These are phyloP conservation scores for Triglochin maritima DNA, from an alignment of 106 monocot species.

Conservation along the genomic window DNA sequence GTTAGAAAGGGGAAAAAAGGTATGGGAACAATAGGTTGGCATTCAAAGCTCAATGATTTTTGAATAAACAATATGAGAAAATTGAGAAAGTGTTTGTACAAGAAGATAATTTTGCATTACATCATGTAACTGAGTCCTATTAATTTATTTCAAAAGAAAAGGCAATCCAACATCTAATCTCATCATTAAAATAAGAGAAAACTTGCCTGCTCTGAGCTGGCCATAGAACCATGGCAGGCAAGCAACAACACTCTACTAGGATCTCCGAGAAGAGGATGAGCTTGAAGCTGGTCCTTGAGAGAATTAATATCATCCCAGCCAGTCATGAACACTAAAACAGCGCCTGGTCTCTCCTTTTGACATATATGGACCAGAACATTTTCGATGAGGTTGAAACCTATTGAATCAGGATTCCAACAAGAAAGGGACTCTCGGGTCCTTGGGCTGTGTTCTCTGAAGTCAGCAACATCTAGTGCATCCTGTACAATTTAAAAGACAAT, in stretches of 20 bases:
- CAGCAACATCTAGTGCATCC: conserved; percentile 93
- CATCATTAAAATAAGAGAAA: not conserved
- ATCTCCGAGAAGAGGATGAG: conserved; percentile 87
- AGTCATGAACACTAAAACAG: conserved; percentile 97
- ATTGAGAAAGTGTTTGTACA: no score
- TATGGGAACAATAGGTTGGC: no score
- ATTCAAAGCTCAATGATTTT: no score
- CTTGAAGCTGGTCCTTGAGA: conserved; percentile 86
- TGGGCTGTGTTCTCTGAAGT: conserved; percentile 65
- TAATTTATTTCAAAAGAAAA: no score
- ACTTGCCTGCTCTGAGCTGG: conserved; percentile 91
- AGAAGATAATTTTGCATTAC: no score
- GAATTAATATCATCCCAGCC: conserved; percentile 99
- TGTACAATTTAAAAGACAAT: conserved; percentile 8
- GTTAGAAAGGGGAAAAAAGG: no score
- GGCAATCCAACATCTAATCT: not conserved
- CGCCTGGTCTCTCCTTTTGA: conserved; percentile 74
- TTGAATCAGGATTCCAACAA: conserved; percentile 98
- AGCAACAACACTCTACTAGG: conserved; percentile 79
- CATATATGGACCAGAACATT: conserved; percentile 79
- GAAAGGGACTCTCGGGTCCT: conserved; percentile 83
- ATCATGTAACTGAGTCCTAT: no score
- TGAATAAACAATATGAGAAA: no score
- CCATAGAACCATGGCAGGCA: conserved; percentile 98
- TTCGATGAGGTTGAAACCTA: conserved; percentile 96